Evolutionary conservation across 176 grass and related monocot species (phyloP).

Genomic region (Ensete ventricosum): DNA sequence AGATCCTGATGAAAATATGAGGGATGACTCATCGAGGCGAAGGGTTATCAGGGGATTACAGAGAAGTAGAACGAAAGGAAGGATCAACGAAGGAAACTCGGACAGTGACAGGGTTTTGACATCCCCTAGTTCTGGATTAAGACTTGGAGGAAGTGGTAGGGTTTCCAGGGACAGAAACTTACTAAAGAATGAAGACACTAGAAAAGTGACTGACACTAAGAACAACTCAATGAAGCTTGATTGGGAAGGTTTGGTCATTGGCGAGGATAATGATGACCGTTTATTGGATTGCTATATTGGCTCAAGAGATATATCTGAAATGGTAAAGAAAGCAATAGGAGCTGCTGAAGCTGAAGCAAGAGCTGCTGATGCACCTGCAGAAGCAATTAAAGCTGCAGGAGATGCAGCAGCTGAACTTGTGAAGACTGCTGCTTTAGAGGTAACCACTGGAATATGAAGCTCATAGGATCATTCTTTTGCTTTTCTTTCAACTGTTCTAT

Average conservation of each 20-base stretch:
- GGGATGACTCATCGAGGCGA: conserved; percentile 38
- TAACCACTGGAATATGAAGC: conserved; percentile 16
- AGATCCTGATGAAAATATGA: conserved; percentile 32
- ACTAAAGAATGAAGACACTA: conserved; percentile 32
- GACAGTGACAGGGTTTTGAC: conserved; percentile 38
- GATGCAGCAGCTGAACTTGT: conserved; percentile 98
- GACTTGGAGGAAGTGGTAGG: conserved; percentile 21
- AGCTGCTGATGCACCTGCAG: conserved; percentile 60
- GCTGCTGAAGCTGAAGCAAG: conserved; percentile 85
- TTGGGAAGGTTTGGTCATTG: conserved; percentile 18
- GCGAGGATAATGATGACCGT: conserved; percentile 66
- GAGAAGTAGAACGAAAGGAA: conserved; percentile 51
- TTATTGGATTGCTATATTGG: conserved; percentile 84
- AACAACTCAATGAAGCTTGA: conserved; percentile 18
- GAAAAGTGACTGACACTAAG: conserved; percentile 21
- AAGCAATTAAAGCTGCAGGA: conserved; percentile 89
- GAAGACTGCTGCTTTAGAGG: conserved; percentile 78
- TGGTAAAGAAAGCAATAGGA: conserved; percentile 79
- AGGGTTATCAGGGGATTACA: conserved; percentile 28
- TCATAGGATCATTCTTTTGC: neutral
- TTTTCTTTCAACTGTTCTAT: neutral
- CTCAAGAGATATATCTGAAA: conserved; percentile 85
- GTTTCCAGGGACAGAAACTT: conserved; percentile 36
- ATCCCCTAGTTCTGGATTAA: conserved; percentile 47
- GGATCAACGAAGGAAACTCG: conserved; percentile 42